phyloP scores from a whole-genome alignment of 108 stramenopile genomes.

The Skeletonema grethae region DNA sequence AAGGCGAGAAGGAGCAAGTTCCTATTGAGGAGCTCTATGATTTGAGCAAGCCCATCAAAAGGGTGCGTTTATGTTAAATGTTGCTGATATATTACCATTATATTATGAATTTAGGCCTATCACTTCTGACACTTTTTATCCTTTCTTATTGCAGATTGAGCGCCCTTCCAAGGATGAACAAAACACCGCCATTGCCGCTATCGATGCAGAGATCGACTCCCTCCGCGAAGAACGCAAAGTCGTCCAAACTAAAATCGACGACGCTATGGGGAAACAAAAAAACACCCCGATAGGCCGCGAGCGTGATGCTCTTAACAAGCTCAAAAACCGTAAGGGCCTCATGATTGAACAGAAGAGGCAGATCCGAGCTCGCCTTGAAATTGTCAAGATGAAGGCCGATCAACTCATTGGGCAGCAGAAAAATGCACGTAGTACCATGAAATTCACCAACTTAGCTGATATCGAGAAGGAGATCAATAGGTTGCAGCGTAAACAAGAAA shows the following conservation, averaged over 20 bases:
- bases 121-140: background rate
- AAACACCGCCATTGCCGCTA: conserved; percentile 59
- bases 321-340: conserved; percentile 67
- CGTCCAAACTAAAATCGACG: conserved; percentile 73
- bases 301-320: conserved; percentile 54
- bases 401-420: conserved; percentile 69
- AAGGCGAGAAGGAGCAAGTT: conserved; percentile 45
- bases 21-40: conserved; percentile 81
- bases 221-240: conserved; percentile 56
- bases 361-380: conserved; percentile 73
- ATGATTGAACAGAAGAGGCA: conserved; percentile 84
- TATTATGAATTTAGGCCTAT: background rate
- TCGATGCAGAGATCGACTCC: conserved; percentile 67
- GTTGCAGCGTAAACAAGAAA: conserved; percentile 85
- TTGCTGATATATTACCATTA: background rate
- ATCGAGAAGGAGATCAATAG: conserved; percentile 89
- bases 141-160: conserved; percentile 54
- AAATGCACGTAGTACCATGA: conserved; percentile 61
- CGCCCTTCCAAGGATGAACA: conserved; percentile 76
- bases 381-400: conserved; percentile 63
- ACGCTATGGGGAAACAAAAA: conserved; percentile 40
- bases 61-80: conserved; percentile 52
- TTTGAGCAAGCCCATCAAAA: conserved; percentile 82
- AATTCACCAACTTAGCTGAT: conserved; percentile 78
- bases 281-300: conserved; percentile 55